phyloP scores from a whole-genome alignment of 1,284 basidiomycete genomes.

The Pseudozyma sp. region DNA sequence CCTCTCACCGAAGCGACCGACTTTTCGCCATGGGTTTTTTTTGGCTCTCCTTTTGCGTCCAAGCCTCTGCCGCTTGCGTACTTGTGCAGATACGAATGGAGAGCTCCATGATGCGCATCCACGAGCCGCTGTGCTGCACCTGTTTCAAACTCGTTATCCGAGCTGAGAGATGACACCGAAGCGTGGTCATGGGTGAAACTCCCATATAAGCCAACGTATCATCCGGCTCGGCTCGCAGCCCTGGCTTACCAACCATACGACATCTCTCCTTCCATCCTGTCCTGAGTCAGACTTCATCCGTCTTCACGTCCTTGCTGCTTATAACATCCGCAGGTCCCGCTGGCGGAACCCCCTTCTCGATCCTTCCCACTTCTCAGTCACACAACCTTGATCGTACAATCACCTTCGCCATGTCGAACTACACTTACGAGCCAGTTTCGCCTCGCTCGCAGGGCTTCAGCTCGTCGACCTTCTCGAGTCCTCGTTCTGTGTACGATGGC shows the following conservation, averaged over 20 bases:
- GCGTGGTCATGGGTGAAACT: constrained; percentile 10
- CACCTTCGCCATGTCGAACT: constrained; percentile 25
- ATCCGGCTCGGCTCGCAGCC: not conserved
- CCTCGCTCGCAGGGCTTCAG: constrained; percentile 34
- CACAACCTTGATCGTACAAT: not conserved
- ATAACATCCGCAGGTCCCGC: constrained; percentile 16
- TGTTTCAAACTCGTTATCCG: constrained; percentile 3
- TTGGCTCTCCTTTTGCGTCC: not conserved
- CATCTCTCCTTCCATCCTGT: not conserved
- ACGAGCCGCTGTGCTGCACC: constrained; percentile 3
- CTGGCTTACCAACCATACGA: not conserved
- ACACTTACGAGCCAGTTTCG: constrained; percentile 36
- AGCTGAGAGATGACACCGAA: constrained; percentile 18
- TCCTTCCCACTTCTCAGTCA: not conserved
- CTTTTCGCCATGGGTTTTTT: too few relatives aligned
- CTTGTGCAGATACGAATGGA: too few relatives aligned
- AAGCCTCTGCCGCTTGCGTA: not conserved
- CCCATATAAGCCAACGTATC: constrained; percentile 28
- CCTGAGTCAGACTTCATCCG: not conserved
- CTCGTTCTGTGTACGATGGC: constrained; percentile 29
- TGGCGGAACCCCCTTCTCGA: constrained; percentile 13
- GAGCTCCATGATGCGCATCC: constrained; percentile 7
- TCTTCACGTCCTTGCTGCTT: not conserved
- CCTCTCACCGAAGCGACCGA: not conserved
- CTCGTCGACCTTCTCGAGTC: constrained; percentile 36